Percentiles rank a stretch among this genome's conserved stretches.
Evolutionary conservation across 2,329 filamentous ascomycete genomes (phyloP).

Genomic region (Arthrobotrys pseudoclavata): DNA sequence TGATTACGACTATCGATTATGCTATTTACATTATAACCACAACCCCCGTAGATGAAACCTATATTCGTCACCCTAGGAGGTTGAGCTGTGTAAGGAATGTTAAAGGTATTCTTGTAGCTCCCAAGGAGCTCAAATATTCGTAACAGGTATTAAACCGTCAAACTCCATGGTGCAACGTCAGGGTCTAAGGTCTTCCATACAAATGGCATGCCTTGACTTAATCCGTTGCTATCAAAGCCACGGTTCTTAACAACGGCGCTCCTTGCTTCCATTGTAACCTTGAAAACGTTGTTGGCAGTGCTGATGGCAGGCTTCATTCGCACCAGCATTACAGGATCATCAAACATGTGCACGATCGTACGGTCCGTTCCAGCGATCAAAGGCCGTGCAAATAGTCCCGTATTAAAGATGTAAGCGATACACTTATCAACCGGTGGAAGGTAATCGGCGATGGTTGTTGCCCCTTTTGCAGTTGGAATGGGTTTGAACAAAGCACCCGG

Average conservation of each 20-base stretch:
- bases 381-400: conserved; percentile 67
- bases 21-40: conserved; percentile 14
- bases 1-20: conserved; percentile 31
- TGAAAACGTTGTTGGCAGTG: conserved; percentile 66
- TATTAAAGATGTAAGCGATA: conserved; percentile 66
- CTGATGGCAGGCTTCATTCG: conserved; percentile 65
- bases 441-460: conserved; percentile 65
- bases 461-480: conserved; percentile 67
- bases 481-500: conserved; percentile 63
- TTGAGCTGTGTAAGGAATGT: background rate
- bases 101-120: background rate
- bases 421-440: conserved; percentile 65
- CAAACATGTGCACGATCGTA: conserved; percentile 68
- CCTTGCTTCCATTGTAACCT: conserved; percentile 66
- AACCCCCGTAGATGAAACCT: background rate
- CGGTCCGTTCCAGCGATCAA: conserved; percentile 65
- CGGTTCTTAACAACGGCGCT: conserved; percentile 66
- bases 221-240: conserved; percentile 67
- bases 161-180: conserved; percentile 50
- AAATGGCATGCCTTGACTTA: conserved; percentile 70
- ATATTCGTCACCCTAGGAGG: background rate
- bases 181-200: conserved; percentile 66
- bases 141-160: conserved; percentile 38
- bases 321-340: conserved; percentile 65
- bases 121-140: background rate